A percentile compares a stretch with the other conserved stretches of the same genome.
phyloP scores from a whole-genome alignment of 1,284 basidiomycete genomes.

The Cutaneotrichosporon dermatis region DNA sequence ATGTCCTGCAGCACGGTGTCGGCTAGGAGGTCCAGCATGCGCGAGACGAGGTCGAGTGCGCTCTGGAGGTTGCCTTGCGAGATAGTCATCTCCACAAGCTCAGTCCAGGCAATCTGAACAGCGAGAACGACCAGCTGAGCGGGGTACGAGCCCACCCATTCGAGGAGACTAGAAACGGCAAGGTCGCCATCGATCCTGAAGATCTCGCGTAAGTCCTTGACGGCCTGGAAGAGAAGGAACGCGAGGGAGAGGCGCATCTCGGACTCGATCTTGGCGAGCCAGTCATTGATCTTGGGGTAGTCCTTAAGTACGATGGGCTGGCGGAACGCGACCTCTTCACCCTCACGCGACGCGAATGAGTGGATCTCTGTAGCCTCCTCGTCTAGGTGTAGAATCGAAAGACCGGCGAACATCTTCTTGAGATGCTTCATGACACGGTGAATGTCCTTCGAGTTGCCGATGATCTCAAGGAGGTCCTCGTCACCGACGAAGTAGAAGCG shows the following conservation, averaged over 20 bases:
- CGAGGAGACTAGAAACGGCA: conserved; percentile 65
- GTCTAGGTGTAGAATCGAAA: conserved; percentile 83
- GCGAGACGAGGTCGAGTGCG: conserved; percentile 69
- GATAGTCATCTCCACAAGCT: conserved; percentile 71
- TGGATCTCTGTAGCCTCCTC: conserved; percentile 68
- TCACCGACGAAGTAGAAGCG: conserved; percentile 99
- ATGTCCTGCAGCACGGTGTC: conserved; percentile 92
- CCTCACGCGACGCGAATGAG: conserved; percentile 90
- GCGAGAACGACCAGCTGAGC: conserved; percentile 94
- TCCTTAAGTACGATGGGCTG: conserved; percentile 83
- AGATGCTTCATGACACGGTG: conserved; percentile 96
- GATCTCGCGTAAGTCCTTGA: conserved; percentile 61
- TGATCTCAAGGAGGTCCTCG: conserved; percentile 97
- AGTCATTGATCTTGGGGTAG: conserved; percentile 97
- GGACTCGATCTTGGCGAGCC: conserved; percentile 86
- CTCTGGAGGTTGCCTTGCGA: conserved; percentile 56
- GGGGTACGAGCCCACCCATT: conserved; percentile 89
- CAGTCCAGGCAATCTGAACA: conserved; percentile 90
- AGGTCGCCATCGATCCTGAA: conserved; percentile 54
- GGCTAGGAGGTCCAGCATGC: conserved; percentile 87
- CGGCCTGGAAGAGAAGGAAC: conserved; percentile 34
- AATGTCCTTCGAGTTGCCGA: conserved; percentile 99
- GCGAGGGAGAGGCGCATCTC: conserved; percentile 94
- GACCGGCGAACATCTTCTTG: conserved; percentile 99
- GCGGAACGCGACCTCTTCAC: conserved; percentile 83